A percentile compares a stretch with the other conserved stretches of the same genome.
Conservation (phyloP, 768 basidiomycete genomes). For the Imleria badia region DNA sequence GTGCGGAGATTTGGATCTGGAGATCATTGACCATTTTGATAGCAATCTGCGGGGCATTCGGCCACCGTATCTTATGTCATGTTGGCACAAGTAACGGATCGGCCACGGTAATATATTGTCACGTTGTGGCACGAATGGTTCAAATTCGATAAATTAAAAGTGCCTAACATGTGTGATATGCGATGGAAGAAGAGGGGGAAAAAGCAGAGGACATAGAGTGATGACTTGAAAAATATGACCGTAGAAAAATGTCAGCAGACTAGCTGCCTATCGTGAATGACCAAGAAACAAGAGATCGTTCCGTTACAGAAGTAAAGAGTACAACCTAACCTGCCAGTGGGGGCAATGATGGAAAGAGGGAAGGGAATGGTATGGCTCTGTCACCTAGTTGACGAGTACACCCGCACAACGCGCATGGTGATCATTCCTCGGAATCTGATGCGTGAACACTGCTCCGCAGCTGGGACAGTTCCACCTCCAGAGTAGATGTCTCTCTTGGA, state of each 20-base stretch:
- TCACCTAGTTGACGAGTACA: background rate
- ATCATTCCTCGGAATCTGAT: constrained; percentile 16
- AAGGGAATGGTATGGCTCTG: background rate
- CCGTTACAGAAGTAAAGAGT: background rate
- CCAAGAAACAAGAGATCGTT: background rate
- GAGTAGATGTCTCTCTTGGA: constrained; percentile 25
- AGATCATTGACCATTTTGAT: background rate
- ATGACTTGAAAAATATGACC: background rate
- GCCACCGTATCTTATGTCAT: background rate
- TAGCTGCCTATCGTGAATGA: constrained; percentile 2
- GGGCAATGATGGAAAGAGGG: background rate
- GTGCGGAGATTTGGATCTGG: constrained; percentile 10
- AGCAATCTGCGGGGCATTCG: background rate
- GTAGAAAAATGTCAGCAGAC: constrained; percentile 8
- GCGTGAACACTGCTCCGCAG: constrained; percentile 20
- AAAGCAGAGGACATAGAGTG: background rate
- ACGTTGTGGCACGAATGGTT: background rate
- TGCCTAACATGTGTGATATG: background rate
- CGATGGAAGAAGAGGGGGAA: background rate
- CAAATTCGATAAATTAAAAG: constrained; percentile 3
- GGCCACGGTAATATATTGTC: background rate
- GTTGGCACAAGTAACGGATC: constrained; percentile 2
- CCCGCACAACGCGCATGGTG: constrained; percentile 16
- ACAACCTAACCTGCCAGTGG: background rate
- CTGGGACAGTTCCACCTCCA: constrained; percentile 28